Conservation (phyloP, 352 stramenopile genomes). For the Phytophthora cactorum region DNA sequence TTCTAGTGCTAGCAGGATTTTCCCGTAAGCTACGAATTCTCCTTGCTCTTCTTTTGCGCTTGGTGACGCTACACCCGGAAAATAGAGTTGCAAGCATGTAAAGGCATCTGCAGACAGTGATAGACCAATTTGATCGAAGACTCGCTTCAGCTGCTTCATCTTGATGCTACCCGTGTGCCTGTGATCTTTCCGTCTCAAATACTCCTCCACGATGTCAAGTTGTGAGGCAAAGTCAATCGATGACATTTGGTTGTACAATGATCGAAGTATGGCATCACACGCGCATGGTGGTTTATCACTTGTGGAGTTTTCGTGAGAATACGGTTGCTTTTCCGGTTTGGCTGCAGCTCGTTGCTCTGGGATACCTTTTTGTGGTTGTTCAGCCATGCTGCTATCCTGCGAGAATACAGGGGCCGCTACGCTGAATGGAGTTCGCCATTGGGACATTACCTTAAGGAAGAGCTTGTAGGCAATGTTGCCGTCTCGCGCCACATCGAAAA, state of each 20-base stretch:
- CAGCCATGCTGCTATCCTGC: slow-evolving; percentile 2
- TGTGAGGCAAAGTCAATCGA: slow-evolving; percentile 75
- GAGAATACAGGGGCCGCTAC: background rate
- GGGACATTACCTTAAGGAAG: slow-evolving; percentile 76
- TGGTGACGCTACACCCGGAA: background rate
- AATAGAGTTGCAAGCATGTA: slow-evolving; percentile 46
- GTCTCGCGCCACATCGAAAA: slow-evolving; percentile 77
- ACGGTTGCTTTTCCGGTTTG: slow-evolving; percentile 8
- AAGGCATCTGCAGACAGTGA: slow-evolving; percentile 51
- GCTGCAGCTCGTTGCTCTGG: slow-evolving; percentile 2
- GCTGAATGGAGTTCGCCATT: slow-evolving; percentile 40
- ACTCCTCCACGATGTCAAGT: slow-evolving; percentile 68
- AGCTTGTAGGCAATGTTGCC: slow-evolving; percentile 71
- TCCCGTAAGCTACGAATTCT: slow-evolving; percentile 37
- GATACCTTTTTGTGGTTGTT: slow-evolving; percentile 2
- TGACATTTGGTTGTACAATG: slow-evolving; percentile 71
- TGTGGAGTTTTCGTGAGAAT: background rate
- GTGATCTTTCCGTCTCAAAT: slow-evolving; percentile 47
- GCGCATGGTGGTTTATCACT: slow-evolving; percentile 15
- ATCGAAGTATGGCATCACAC: slow-evolving; percentile 45
- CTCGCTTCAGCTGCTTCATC: slow-evolving; percentile 41
- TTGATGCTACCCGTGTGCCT: slow-evolving; percentile 39
- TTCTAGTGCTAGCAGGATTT: slow-evolving; percentile 41
- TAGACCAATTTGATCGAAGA: slow-evolving; percentile 65
- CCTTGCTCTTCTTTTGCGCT: slow-evolving; percentile 3